These are phyloP conservation scores for Flaveria linearis DNA, from an alignment of 129 eudicot species.

Conservation along the genomic window DNA sequence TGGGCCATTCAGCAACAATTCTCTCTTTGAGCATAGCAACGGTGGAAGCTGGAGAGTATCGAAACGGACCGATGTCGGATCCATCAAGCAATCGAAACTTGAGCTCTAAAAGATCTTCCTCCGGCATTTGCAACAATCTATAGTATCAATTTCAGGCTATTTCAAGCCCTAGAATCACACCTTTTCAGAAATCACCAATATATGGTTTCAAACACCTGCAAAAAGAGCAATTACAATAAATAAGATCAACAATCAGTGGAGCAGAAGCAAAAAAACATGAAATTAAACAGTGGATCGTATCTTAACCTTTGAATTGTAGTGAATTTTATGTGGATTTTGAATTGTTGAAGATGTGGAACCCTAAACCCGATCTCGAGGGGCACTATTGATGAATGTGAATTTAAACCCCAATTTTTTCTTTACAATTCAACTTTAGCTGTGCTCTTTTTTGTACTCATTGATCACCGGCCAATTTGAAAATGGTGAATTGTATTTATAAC, in stretches of 20 bases:
- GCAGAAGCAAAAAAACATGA: slow-evolving; percentile 6
- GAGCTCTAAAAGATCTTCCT: slow-evolving; percentile 82
- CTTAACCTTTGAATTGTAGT: slow-evolving; percentile 28
- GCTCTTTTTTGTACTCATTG: slow-evolving; percentile 7
- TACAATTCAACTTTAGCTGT: slow-evolving; percentile 28
- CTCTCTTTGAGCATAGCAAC: slow-evolving; percentile 80
- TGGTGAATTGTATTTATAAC: neutral
- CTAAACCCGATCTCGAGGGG: slow-evolving; percentile 56
- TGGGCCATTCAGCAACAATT: slow-evolving; percentile 92
- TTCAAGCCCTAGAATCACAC: slow-evolving; percentile 26
- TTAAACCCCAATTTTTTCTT: slow-evolving; percentile 12
- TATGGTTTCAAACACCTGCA: slow-evolving; percentile 20
- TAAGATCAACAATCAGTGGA: neutral
- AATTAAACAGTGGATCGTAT: slow-evolving; percentile 3
- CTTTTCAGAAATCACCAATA: slow-evolving; percentile 3
- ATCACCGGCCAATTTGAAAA: slow-evolving; percentile 12
- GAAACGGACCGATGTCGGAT: slow-evolving; percentile 88
- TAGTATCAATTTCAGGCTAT: neutral
- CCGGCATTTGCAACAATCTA: slow-evolving; percentile 67
- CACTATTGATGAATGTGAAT: slow-evolving; percentile 28
- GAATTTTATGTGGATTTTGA: neutral
- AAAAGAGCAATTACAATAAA: neutral
- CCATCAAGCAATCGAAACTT: slow-evolving; percentile 91
- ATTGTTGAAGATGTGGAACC: slow-evolving; percentile 45
- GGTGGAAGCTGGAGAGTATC: slow-evolving; percentile 84